Evolutionary conservation across 163 green algal species (phyloP), one percentile per base, ranked within the genome.

Genomic region (Smithsoniella earleae): DNA sequence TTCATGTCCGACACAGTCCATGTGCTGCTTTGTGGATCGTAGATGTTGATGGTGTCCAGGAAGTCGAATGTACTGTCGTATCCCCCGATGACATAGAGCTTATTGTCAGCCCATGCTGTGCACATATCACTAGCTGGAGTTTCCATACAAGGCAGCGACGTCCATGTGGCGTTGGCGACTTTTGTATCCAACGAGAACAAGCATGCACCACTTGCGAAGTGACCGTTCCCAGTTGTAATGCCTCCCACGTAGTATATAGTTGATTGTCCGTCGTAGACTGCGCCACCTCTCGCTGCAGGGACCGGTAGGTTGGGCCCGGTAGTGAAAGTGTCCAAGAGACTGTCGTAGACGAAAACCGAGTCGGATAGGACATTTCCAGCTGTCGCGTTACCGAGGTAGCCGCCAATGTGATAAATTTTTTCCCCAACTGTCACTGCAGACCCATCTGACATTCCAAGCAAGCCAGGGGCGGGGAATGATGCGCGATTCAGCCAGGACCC

Each of bases 391-490:
- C 58, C 58, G 6, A 69, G 8, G 25, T 69, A 31, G 58, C 58
- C 58, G 6, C n/a, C 58, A 13, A 69, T 36, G 2, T 69, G 58
- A 31, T 69, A 69, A 18, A 69, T 36, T 33, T 69, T 36, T 5
- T 69, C 58, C 18, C 58, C 58, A 16, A 69, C 58, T 22, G 34
- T 36, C 34, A 34, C 58, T 36, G 58, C 58, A 13, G 58, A 33
- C n/a, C 58, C 58, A 34, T 69, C 58, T 16, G 58, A 69, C 27
- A 69, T 69, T 30, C 58, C 58, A 30, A 43, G 58, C 20, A n/a
- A 18, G n/a, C 30, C 58, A 4, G 58, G 58, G 27, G 58, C 58
- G 18, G 58, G 58, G 58, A 69, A 69, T 16, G 31, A 31, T 33
- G 58, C 58, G 27, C 27, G 27, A 33, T 30, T 69, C 27, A 69